These are phyloP conservation scores for Dichotomopilus funicola DNA, from an alignment of 2,329 filamentous ascomycete species.

Conservation along the genomic window DNA sequence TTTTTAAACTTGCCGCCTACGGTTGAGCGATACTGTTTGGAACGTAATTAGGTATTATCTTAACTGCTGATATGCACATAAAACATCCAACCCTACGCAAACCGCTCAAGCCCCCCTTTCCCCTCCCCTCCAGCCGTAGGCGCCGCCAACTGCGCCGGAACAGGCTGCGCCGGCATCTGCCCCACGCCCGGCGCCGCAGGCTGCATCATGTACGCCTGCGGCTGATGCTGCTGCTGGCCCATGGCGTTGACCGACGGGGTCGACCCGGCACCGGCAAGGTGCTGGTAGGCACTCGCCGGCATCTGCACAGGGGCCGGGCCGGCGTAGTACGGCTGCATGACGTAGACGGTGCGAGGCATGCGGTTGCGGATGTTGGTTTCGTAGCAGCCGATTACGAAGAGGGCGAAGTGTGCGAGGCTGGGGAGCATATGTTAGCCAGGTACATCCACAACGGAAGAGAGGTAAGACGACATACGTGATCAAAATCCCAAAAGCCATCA, in stretches of 20 bases:
- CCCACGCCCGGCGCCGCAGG: neutral
- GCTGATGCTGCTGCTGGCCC: neutral
- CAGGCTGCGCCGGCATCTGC: neutral
- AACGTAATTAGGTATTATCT: too few relatives aligned
- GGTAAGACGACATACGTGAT: neutral
- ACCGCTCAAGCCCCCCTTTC: too few relatives aligned
- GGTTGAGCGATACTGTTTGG: too few relatives aligned
- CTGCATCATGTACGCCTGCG: too few relatives aligned
- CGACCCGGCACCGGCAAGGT: neutral
- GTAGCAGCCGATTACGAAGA: constrained; percentile 16
- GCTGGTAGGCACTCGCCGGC: neutral
- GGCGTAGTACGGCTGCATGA: constrained; percentile 4
- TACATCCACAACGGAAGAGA: neutral
- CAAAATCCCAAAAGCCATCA: neutral
- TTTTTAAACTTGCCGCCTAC: too few relatives aligned
- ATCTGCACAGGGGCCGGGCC: neutral
- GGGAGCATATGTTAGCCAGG: neutral
- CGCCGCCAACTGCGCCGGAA: too few relatives aligned
- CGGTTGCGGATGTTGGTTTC: constrained; percentile 15
- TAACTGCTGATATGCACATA: too few relatives aligned
- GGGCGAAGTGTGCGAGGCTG: constrained; percentile 10
- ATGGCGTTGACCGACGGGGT: neutral
- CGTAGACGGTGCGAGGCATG: constrained; percentile 5
- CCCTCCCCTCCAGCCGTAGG: too few relatives aligned
- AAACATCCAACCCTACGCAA: too few relatives aligned